Conservation (phyloP, 2,329 filamentous ascomycete species). For the Zasmidium citrigriseum region DNA sequence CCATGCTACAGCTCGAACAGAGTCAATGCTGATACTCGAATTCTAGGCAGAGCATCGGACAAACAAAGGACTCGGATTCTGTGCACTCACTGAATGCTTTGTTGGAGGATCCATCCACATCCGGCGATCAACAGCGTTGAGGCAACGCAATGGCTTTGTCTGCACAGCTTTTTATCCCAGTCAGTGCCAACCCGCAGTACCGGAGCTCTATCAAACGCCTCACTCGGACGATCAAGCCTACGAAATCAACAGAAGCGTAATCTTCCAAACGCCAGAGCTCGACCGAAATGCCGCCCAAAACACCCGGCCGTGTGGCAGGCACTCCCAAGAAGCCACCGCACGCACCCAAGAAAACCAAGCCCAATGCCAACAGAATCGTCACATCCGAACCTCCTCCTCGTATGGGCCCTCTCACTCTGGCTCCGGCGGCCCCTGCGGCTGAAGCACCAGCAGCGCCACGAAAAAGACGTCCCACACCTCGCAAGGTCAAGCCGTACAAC, state of each 20-base stretch:
- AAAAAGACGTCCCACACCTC: too few species aligned
- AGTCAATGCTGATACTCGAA: neutral
- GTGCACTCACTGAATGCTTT: neutral
- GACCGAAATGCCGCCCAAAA: neutral
- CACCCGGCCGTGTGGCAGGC: neutral
- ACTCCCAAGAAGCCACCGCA: neutral
- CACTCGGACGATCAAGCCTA: neutral
- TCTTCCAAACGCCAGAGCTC: neutral
- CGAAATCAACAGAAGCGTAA: neutral
- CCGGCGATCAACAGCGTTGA: neutral
- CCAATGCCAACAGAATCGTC: neutral
- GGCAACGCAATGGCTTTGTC: neutral
- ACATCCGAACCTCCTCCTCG: neutral
- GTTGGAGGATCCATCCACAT: neutral
- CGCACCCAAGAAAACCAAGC: neutral
- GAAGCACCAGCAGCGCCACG: neutral
- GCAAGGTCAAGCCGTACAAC: neutral
- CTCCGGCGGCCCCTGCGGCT: too few species aligned
- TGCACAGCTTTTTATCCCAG: neutral
- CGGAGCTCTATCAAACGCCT: neutral
- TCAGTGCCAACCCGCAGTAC: neutral
- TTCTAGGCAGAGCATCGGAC: neutral
- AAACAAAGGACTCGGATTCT: neutral
- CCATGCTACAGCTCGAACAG: neutral
- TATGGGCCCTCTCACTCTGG: too few species aligned